A percentile compares a stretch with the other conserved stretches of the same genome.
phyloP scores from a whole-genome alignment of 1,284 basidiomycete genomes.

The Blastosporella zonata region DNA sequence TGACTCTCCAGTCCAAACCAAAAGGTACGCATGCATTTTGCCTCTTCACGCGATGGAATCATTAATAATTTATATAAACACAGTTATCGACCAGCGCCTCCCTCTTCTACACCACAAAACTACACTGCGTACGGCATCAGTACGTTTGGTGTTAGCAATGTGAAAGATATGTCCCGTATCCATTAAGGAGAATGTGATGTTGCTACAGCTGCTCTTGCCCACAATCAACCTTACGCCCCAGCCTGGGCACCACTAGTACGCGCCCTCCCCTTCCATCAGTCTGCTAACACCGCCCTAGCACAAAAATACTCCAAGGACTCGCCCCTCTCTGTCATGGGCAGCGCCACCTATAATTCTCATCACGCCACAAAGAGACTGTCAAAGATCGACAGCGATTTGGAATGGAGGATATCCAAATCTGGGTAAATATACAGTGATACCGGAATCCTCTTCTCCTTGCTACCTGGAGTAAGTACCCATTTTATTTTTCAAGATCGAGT shows the following conservation, averaged over 20 bases:
- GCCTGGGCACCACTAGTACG: conserved; percentile 56
- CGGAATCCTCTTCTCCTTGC: too few species aligned
- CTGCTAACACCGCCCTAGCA: conserved; percentile 38
- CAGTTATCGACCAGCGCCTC: conserved; percentile 47
- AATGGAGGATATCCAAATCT: too few species aligned
- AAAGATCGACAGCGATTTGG: too few species aligned
- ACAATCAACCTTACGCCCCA: conserved; percentile 22
- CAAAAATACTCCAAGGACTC: conserved; percentile 57
- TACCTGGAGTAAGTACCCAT: too few species aligned
- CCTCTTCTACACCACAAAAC: conserved; percentile 70
- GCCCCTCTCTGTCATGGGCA: too few species aligned
- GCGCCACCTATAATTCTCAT: too few species aligned
- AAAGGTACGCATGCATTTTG: too few species aligned
- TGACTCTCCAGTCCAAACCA: conserved; percentile 64
- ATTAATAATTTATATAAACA: conserved; percentile 49
- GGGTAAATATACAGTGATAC: too few species aligned
- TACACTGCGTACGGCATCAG: conserved; percentile 68
- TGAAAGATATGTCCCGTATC: conserved; percentile 57
- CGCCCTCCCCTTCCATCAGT: conserved; percentile 49
- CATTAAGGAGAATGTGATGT: conserved; percentile 57
- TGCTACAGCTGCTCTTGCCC: conserved; percentile 49
- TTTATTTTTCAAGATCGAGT: too few species aligned
- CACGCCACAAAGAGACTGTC: too few species aligned
- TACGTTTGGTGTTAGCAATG: conserved; percentile 66
- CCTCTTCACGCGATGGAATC: conserved; percentile 58